These are phyloP conservation scores for Lodderomyces parapsilosis DNA, from an alignment of 1,139 yeast species.

Conservation along the genomic window DNA sequence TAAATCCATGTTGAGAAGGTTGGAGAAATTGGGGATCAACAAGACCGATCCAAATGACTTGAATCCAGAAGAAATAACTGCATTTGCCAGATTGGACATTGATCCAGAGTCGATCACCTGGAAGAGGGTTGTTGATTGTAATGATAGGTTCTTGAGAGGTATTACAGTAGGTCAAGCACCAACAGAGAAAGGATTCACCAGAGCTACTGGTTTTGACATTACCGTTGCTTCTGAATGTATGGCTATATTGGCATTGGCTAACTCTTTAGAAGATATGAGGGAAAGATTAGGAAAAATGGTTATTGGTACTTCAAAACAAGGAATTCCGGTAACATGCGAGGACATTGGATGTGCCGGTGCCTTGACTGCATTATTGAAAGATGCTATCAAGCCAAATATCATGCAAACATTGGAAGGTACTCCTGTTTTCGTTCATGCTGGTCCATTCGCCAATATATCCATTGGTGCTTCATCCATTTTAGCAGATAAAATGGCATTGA, in stretches of 20 bases:
- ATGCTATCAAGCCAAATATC: constrained; percentile 94
- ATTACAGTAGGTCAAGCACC: constrained; percentile 92
- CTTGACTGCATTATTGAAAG: constrained; percentile 89
- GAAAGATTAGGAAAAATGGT: constrained; percentile 90
- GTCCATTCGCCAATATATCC: constrained; percentile 97
- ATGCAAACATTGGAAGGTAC: constrained; percentile 99
- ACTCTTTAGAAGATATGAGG: constrained; percentile 81
- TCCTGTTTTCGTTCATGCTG: constrained; percentile 97
- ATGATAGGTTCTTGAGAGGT: constrained; percentile 90
- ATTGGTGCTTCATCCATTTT: constrained; percentile 95
- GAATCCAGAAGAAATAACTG: constrained; percentile 72
- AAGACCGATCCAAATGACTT: constrained; percentile 81
- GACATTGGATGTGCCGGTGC: constrained; percentile 99
- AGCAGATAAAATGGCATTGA: constrained; percentile 94
- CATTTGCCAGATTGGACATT: constrained; percentile 84
- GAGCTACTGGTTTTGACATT: constrained; percentile 93
- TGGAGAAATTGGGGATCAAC: constrained; percentile 75
- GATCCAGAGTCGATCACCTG: constrained; percentile 94
- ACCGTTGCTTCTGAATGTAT: constrained; percentile 97
- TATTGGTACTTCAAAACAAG: constrained; percentile 76
- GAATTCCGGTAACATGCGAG: constrained; percentile 92
- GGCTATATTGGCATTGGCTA: constrained; percentile 94
- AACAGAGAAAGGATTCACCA: constrained; percentile 86
- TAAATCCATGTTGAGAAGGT: constrained; percentile 73
- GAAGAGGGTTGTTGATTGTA: constrained; percentile 96